Base-by-base conservation (phyloP, 164 flowering plant species). In the grape (Vitis vinifera) region DNA sequence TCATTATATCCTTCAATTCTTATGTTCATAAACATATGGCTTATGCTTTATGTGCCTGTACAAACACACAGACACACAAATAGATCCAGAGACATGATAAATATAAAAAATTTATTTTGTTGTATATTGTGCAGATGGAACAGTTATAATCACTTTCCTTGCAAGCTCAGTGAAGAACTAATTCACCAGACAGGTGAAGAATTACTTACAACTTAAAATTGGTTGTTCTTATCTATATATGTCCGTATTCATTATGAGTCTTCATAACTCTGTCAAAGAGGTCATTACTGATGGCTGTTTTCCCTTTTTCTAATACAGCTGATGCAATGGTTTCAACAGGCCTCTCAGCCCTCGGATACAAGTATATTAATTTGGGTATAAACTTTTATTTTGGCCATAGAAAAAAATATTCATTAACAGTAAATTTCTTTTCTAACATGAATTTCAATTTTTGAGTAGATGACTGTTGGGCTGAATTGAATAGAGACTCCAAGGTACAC, bases 401-500 rank as follows among this genome's bases (percentile, higher is more conserved):
- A 23, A 23, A 30, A 14, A 29, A 9, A 12, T 29, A 11, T 30
- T 30, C 3, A 30, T 9, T 4, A 61, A 10, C 3, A 14, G 8
- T 37, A 60, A 60, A 1, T 8, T 30, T 27, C 14, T 61, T 61
- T 31, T 19, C 15, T 61, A 19, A 13, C 16, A 14, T 30, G 29
- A 14, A 29, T 14, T 29, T 30, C 27, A 6, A 30, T 30, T 61
- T 29, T 30, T 14, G 37, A 61, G 8, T 47, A 30, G 64, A 61
- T 61, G 64, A 61, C 49, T 61, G 64, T 61, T 61, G 64, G 64
- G 64, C 64, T 37, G 64, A 61, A 61, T 30, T 61, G 44, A 31
- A 61, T 30, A 61, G 64, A 61, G 64, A 61, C 37, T 61, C 64
- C 15, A 14, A 30, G 64, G 64, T 61, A 61, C 16, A 61, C 3